Percentiles rank a stretch among this genome's conserved stretches.
phyloP scores from a whole-genome alignment of 768 basidiomycete species.

The Amyloporia xantha region DNA sequence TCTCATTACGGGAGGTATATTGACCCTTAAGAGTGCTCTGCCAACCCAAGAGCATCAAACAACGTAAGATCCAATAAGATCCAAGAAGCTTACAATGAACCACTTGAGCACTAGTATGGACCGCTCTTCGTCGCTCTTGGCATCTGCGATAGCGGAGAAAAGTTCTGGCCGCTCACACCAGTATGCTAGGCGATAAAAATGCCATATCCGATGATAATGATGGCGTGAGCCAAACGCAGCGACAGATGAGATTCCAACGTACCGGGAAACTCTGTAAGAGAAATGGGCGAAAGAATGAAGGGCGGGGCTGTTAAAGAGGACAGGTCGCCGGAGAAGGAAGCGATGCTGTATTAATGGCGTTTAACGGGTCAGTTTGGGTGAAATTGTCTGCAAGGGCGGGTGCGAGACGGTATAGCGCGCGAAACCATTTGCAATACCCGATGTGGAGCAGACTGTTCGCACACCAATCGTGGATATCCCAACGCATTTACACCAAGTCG shows the following conservation, averaged over 20 bases:
- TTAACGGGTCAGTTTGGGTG: too few species aligned
- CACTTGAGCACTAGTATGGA: constrained; percentile 81
- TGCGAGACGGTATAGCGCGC: too few species aligned
- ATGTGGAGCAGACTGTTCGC: too few species aligned
- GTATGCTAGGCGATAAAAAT: constrained; percentile 59
- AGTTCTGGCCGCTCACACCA: constrained; percentile 94
- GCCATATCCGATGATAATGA: constrained; percentile 6
- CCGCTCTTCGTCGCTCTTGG: constrained; percentile 64
- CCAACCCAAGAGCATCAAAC: neutral
- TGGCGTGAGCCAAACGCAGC: neutral
- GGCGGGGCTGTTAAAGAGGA: constrained; percentile 81
- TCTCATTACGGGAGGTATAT: constrained; percentile 91
- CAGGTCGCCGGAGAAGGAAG: constrained; percentile 83
- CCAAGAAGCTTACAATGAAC: constrained; percentile 71
- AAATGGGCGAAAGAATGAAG: constrained; percentile 88
- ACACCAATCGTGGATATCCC: too few species aligned
- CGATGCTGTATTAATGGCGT: constrained; percentile 52
- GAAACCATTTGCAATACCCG: too few species aligned
- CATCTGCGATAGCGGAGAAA: constrained; percentile 82
- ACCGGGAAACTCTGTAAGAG: constrained; percentile 91
- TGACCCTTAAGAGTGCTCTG: constrained; percentile 94
- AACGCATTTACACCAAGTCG: too few species aligned
- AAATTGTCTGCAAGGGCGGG: too few species aligned
- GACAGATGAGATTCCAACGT: neutral
- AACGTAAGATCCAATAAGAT: neutral